Conservation (phyloP, 2,329 filamentous ascomycete genomes). For the Fusarium sp. region DNA sequence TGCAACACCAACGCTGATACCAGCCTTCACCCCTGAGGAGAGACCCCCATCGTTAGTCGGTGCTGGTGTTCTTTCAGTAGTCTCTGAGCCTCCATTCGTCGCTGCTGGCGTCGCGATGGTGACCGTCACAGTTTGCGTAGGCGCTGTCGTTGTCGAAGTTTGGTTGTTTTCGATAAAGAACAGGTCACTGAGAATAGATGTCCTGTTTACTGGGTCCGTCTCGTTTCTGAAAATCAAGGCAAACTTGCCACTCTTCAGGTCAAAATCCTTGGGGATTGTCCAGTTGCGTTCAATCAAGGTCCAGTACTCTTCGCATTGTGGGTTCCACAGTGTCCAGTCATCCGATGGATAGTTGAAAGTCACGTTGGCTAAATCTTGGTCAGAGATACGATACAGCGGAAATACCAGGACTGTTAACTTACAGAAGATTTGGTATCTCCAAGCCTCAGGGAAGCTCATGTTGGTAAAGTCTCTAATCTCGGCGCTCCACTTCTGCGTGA, state of each 20-base stretch:
- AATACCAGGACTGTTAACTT: accelerated
- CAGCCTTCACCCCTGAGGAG: background rate
- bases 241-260: background rate
- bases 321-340: background rate
- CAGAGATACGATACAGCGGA: background rate
- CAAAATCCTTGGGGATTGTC: background rate
- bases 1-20: background rate
- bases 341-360: background rate
- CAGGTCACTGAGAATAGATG: background rate
- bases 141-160: background rate
- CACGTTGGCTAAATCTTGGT: background rate
- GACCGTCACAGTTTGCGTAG: background rate
- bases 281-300: background rate
- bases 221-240: background rate
- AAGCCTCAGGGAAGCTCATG: background rate
- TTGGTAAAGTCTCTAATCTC: background rate
- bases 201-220: background rate
- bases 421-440: background rate
- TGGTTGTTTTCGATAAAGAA: background rate
- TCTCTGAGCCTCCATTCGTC: background rate
- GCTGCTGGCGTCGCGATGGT: background rate
- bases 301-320: background rate
- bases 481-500: background rate
- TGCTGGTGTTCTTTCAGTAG: background rate
- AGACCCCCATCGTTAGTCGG: background rate